A percentile compares a stretch with the other conserved stretches of the same genome.
phyloP scores from a whole-genome alignment of 257 asterid genomes.

The Capsicum baccatum region DNA sequence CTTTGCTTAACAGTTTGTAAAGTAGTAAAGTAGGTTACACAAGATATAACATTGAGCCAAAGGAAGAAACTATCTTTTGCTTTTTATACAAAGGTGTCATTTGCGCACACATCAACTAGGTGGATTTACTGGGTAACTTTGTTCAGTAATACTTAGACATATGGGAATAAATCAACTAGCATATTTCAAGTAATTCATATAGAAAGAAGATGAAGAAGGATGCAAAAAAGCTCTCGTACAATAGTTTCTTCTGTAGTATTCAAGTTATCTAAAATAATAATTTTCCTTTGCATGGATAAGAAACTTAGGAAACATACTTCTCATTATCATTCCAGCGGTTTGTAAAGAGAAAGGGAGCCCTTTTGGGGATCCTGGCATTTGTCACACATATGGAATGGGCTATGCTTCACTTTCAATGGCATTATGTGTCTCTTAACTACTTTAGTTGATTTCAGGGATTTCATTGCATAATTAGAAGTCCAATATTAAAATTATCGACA shows the following conservation, averaged over 20 bases:
- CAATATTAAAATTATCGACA: background rate
- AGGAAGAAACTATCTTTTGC: background rate
- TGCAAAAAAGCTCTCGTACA: background rate
- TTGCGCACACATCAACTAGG: background rate
- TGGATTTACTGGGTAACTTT: background rate
- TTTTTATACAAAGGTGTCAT: background rate
- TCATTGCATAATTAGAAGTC: background rate
- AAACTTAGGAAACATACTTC: slow-evolving; percentile 83
- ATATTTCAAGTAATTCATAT: slow-evolving; percentile 3
- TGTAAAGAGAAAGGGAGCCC: slow-evolving; percentile 93
- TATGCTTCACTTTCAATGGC: slow-evolving; percentile 96
- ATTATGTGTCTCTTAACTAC: slow-evolving; percentile 48
- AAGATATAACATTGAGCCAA: background rate
- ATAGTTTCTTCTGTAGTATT: slow-evolving; percentile 5
- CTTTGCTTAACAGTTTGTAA: too few species aligned
- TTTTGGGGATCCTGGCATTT: slow-evolving; percentile 71
- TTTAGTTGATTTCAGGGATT: slow-evolving; percentile 17
- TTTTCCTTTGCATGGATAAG: slow-evolving; percentile 49
- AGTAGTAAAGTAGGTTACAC: background rate
- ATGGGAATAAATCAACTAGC: slow-evolving; percentile 13
- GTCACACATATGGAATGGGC: slow-evolving; percentile 72
- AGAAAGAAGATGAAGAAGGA: slow-evolving; percentile 18
- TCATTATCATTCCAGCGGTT: slow-evolving; percentile 88
- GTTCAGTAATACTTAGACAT: background rate
- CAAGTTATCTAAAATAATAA: background rate